Conservation (phyloP, 306 rosid genomes). For the Bauhinia variegata region DNA sequence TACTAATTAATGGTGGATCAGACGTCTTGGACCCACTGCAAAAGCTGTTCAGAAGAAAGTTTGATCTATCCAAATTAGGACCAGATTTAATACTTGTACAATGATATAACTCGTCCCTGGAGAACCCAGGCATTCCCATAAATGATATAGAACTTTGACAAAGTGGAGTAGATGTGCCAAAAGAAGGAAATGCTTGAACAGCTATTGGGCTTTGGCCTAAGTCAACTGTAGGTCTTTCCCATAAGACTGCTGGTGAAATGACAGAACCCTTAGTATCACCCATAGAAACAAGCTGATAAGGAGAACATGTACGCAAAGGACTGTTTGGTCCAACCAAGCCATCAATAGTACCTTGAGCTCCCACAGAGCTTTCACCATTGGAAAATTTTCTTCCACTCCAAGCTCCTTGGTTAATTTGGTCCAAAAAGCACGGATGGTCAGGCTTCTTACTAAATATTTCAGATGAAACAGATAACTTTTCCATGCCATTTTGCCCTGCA, state of each 20-base stretch:
- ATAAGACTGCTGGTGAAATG: constrained; percentile 37
- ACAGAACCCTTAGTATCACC: constrained; percentile 35
- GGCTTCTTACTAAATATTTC: constrained; percentile 32
- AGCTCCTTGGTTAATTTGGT: constrained; percentile 36
- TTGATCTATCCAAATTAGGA: constrained; percentile 26
- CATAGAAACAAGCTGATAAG: constrained; percentile 30
- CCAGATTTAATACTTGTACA: constrained; percentile 29
- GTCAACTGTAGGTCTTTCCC: constrained; percentile 31
- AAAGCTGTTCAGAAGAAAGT: constrained; percentile 34
- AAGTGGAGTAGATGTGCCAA: constrained; percentile 29
- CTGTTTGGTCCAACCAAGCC: constrained; percentile 38
- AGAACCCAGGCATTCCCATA: constrained; percentile 29
- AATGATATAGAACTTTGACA: constrained; percentile 34
- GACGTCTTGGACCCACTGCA: constrained; percentile 33
- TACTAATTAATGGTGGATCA: constrained; percentile 29
- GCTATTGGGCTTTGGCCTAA: constrained; percentile 24
- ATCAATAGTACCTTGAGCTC: constrained; percentile 28
- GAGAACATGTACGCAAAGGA: constrained; percentile 32
- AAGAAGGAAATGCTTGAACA: constrained; percentile 46
- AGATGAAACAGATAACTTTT: constrained; percentile 23
- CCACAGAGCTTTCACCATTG: constrained; percentile 25
- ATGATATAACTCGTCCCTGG: constrained; percentile 18
- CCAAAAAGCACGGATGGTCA: constrained; percentile 27
- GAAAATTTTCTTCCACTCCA: constrained; percentile 35
- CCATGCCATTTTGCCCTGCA: constrained; percentile 41